Conservation (phyloP, 306 rosid species). For the Inga oerstediana region DNA sequence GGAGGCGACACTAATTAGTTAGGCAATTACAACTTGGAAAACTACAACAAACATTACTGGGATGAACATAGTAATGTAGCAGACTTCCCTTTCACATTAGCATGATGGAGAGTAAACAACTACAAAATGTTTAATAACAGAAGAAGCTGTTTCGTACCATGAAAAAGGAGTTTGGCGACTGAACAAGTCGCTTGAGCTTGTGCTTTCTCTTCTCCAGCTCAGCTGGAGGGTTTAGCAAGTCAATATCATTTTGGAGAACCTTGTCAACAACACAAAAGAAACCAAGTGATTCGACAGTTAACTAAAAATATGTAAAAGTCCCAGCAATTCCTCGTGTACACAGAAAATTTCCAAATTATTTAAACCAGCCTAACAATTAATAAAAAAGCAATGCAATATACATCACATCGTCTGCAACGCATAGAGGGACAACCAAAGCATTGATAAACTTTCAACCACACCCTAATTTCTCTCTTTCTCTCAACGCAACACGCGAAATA, state of each 20-base stretch:
- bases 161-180: constrained; percentile 58
- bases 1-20: background rate
- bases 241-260: constrained; percentile 64
- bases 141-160: constrained; percentile 38
- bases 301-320: background rate
- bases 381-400: background rate
- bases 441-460: background rate
- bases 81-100: background rate
- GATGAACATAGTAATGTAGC: background rate
- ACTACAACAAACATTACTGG: background rate
- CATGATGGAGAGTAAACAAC: background rate
- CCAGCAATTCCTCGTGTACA: background rate
- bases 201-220: constrained; percentile 58
- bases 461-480: background rate
- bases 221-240: constrained; percentile 55
- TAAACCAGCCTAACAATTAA: background rate
- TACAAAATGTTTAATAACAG: background rate
- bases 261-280: constrained; percentile 12
- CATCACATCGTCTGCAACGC: background rate
- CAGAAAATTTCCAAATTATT: background rate
- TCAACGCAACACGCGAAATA: background rate
- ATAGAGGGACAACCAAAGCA: background rate
- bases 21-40: background rate
- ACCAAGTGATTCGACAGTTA: background rate
- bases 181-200: constrained; percentile 60